Conservation (phyloP, 2,329 filamentous ascomycete genomes). For the Epichloe hybrida region DNA sequence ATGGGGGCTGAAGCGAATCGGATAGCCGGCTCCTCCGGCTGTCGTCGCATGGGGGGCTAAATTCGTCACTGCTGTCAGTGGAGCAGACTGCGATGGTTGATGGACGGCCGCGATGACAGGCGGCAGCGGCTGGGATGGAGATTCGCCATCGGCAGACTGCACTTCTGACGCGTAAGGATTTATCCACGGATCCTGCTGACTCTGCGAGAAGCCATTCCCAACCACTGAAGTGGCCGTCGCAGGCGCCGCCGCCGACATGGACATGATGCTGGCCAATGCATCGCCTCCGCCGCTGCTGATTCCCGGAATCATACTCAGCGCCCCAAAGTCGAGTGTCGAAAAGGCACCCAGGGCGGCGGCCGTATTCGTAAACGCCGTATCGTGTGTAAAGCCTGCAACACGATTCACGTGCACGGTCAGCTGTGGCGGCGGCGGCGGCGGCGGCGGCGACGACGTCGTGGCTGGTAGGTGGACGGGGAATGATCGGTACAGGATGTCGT, state of each 20-base stretch:
- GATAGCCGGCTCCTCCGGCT: conserved; percentile 13
- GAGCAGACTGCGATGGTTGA: conserved; percentile 17
- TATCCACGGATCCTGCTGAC: conserved; percentile 25
- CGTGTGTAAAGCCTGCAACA: conserved; percentile 32
- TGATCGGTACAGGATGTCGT: conserved; percentile 78
- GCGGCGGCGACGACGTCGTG: conserved; percentile 7
- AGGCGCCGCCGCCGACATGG: conserved; percentile 19
- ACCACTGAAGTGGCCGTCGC: conserved; percentile 12
- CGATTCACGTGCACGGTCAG: conserved; percentile 37
- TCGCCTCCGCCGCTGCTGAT: conserved; percentile 15
- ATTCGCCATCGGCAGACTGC: conserved; percentile 10
- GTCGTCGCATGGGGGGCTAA: not conserved
- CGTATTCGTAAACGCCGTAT: conserved; percentile 27
- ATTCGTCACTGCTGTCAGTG: conserved; percentile 14
- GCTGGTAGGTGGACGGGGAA: conserved; percentile 13
- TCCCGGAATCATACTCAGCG: conserved; percentile 34
- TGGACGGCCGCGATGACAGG: conserved; percentile 19
- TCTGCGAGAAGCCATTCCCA: conserved; percentile 20
- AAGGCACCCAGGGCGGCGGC: conserved; percentile 27
- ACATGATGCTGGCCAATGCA: conserved; percentile 16
- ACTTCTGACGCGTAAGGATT: conserved; percentile 17
- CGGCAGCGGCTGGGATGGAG: conserved; percentile 12
- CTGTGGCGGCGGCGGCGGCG: not conserved
- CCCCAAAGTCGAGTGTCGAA: conserved; percentile 27
- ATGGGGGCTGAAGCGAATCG: conserved; percentile 36